These are phyloP conservation scores for Colletotrichum endophyticum DNA, from an alignment of 2,329 filamentous ascomycete species.

Conservation along the genomic window DNA sequence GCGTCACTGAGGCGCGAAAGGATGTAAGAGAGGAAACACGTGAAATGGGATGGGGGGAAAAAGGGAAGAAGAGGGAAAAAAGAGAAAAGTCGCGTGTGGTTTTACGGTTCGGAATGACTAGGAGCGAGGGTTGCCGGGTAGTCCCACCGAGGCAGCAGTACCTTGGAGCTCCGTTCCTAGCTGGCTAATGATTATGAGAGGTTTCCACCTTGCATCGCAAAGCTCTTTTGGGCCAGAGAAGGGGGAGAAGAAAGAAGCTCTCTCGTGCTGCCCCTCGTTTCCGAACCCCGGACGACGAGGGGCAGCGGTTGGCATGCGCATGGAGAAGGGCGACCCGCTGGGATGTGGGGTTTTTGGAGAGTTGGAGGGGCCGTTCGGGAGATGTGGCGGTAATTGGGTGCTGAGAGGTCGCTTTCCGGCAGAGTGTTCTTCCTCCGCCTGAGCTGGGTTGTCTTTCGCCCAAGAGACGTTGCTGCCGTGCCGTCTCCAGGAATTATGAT, in stretches of 20 bases:
- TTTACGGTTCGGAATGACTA: neutral
- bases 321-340: neutral
- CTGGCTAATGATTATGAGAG: neutral
- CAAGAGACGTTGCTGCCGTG: neutral
- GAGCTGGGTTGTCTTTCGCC: neutral
- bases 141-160: neutral
- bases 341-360: neutral
- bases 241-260: neutral
- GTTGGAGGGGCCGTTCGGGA: conserved; percentile 13
- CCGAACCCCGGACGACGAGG: conserved; percentile 18
- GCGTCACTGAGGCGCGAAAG: neutral
- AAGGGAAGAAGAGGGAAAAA: neutral
- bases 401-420: neutral
- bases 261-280: conserved; percentile 8
- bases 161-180: neutral
- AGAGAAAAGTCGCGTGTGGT: neutral
- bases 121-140: neutral
- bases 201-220: neutral
- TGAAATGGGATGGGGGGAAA: neutral
- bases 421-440: conserved; percentile 14
- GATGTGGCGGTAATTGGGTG: conserved; percentile 18
- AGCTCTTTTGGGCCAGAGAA: neutral
- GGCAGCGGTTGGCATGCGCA: conserved; percentile 1
- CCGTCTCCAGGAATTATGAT: neutral
- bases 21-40: neutral